Conservation (phyloP, 305 asterid genomes). For the Fraxinus xanthoxyloides region DNA sequence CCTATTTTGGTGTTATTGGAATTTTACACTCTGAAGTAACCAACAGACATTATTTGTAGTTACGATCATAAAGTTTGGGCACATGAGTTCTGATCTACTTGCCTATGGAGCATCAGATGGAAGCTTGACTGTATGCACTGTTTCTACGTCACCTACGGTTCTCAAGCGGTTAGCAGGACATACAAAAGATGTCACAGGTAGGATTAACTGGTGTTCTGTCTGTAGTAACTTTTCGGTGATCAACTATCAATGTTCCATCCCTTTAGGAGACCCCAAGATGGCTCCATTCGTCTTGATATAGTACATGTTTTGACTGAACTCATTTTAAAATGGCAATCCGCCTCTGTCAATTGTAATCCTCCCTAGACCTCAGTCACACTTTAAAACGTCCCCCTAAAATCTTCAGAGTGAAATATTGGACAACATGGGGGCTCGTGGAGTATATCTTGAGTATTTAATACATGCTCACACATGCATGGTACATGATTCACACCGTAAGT, state of each 20-base stretch:
- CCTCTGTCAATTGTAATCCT: background rate
- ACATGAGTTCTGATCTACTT: conserved; percentile 91
- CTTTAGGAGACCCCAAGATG: background rate
- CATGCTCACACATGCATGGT: background rate
- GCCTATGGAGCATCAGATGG: conserved; percentile 99
- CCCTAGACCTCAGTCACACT: background rate
- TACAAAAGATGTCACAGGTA: conserved; percentile 98
- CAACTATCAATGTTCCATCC: conserved; percentile 6
- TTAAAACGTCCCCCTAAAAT: background rate
- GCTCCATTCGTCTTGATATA: background rate
- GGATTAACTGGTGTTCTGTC: conserved; percentile 61
- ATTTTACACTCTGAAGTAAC: conserved; percentile 20
- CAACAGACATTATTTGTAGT: conserved; percentile 42
- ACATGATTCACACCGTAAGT: background rate
- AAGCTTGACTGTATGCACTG: conserved; percentile 80
- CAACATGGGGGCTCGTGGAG: background rate
- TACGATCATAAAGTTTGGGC: conserved; percentile 89
- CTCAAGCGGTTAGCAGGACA: conserved; percentile 76
- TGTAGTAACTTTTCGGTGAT: conserved; percentile 21
- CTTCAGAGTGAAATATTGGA: background rate
- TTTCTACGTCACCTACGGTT: conserved; percentile 67
- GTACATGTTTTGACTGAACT: background rate
- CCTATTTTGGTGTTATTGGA: background rate
- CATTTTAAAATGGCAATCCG: background rate
- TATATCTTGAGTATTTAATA: background rate